Evolutionary conservation across 2,329 filamentous ascomycete genomes (phyloP).

Genomic region (Neofusicoccum laricinum): DNA sequence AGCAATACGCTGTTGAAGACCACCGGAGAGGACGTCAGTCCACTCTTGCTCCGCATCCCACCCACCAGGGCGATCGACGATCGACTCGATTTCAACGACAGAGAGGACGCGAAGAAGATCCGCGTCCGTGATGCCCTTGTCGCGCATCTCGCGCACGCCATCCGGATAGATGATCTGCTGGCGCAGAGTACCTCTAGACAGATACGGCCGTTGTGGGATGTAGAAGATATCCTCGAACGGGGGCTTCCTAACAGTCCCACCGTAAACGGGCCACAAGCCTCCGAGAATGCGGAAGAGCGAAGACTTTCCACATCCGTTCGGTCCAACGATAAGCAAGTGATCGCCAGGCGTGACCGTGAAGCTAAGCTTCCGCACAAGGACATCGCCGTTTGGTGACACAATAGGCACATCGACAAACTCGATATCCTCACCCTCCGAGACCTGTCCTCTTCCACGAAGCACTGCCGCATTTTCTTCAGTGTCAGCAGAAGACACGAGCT

Average conservation of each 20-base stretch:
- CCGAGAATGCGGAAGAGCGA: constrained; percentile 94
- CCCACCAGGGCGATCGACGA: constrained; percentile 75
- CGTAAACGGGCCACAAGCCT: constrained; percentile 96
- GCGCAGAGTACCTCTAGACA: constrained; percentile 85
- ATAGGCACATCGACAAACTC: constrained; percentile 89
- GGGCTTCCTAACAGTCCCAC: constrained; percentile 87
- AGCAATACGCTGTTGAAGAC: constrained; percentile 91
- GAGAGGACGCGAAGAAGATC: constrained; percentile 75
- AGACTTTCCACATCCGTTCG: constrained; percentile 96
- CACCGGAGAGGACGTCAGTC: constrained; percentile 89
- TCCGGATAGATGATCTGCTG: constrained; percentile 98
- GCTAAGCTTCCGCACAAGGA: constrained; percentile 79
- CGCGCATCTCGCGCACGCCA: constrained; percentile 79
- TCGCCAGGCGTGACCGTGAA: constrained; percentile 85
- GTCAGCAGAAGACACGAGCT: constrained; percentile 83
- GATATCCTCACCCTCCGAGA: constrained; percentile 80
- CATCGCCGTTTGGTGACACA: constrained; percentile 93
- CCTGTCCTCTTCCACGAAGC: constrained; percentile 74
- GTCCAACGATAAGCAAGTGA: constrained; percentile 90
- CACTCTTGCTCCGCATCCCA: constrained; percentile 97
- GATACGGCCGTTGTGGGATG: constrained; percentile 91
- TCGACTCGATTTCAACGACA: constrained; percentile 76
- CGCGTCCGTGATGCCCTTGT: constrained; percentile 75
- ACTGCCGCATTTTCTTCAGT: constrained; percentile 80
- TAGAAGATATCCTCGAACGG: constrained; percentile 95